Conservation (phyloP, 2,329 filamentous ascomycete genomes). For the Seiridium unicorne region DNA sequence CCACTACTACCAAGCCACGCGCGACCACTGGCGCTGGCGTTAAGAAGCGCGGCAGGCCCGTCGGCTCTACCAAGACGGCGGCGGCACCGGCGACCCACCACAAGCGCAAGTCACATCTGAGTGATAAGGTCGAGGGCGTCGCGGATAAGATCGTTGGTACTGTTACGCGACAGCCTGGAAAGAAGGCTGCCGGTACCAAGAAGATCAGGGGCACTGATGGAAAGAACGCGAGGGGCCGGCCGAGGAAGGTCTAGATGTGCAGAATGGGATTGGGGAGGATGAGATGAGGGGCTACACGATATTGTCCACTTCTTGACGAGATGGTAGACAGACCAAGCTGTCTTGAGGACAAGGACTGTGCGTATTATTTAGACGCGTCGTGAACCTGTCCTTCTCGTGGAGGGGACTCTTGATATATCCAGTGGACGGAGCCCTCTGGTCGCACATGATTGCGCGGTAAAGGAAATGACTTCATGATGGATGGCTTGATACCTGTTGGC, state of each 20-base stretch:
- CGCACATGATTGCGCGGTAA: background rate
- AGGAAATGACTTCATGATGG: background rate
- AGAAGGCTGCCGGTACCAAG: constrained; percentile 25
- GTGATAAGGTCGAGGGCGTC: constrained; percentile 24
- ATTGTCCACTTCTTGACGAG: too few species aligned
- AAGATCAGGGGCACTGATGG: constrained; percentile 26
- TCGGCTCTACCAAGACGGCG: background rate
- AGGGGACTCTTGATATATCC: too few species aligned
- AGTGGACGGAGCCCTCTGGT: background rate
- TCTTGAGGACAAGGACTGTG: too few species aligned
- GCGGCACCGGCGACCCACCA: constrained; percentile 20
- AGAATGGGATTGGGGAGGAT: background rate
- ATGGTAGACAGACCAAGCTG: too few species aligned
- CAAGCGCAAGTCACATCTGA: constrained; percentile 24
- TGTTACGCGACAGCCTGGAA: constrained; percentile 20
- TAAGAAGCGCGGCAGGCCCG: constrained; percentile 12
- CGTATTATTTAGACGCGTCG: too few species aligned
- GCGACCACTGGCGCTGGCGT: constrained; percentile 13
- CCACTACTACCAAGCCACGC: constrained; percentile 11
- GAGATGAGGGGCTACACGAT: too few species aligned
- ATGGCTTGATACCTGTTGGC: background rate
- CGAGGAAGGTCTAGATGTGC: background rate
- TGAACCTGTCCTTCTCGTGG: too few species aligned
- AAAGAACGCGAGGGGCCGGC: constrained; percentile 16
- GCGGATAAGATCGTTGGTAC: constrained; percentile 23